Conservation (phyloP, 2,329 filamentous ascomycete genomes). For the Curvularia sp. region DNA sequence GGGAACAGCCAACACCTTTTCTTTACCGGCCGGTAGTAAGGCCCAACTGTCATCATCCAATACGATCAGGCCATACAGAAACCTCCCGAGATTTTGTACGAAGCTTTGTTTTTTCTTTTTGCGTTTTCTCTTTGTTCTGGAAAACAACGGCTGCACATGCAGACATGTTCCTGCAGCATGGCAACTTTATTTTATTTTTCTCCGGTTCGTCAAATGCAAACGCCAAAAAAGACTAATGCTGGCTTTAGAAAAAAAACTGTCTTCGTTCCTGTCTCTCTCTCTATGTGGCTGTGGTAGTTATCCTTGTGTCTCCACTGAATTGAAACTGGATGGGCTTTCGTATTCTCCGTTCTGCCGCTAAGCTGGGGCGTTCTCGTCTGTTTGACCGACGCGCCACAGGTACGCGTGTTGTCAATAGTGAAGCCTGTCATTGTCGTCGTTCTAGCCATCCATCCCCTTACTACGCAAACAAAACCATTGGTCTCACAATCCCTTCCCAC, state of each 20-base stretch:
- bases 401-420: neutral
- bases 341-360: neutral
- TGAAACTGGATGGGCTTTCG: neutral
- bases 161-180: neutral
- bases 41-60: too few species aligned
- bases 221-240: neutral
- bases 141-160: neutral
- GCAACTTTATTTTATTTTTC: too few species aligned
- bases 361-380: too few species aligned
- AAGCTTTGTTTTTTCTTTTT: too few species aligned
- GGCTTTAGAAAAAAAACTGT: neutral
- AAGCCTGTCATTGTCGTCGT: too few species aligned
- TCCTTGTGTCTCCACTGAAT: neutral
- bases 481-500: too few species aligned
- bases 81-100: constrained; percentile 13
- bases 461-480: too few species aligned
- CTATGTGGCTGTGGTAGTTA: too few species aligned
- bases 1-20: neutral
- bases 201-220: too few species aligned
- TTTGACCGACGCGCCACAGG: neutral
- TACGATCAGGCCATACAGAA: constrained; percentile 3
- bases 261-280: neutral
- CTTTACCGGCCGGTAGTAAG: neutral
- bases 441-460: too few species aligned
- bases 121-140: too few species aligned